Evolutionary conservation across 1,284 basidiomycete species (phyloP).

Genomic region (Puccinia novopanici): DNA sequence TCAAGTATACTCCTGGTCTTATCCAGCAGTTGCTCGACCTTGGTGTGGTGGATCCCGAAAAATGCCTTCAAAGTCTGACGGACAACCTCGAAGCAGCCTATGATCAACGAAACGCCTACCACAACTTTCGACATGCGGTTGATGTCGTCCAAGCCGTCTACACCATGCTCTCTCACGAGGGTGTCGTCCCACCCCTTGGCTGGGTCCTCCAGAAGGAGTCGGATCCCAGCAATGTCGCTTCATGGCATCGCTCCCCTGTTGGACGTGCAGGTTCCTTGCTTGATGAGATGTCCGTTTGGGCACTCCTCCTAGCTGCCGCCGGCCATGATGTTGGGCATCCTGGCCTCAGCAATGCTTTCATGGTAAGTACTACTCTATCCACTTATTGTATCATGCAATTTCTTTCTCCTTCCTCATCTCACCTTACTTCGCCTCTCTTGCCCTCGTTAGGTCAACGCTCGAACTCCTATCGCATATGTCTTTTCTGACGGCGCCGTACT

Average conservation of each 20-base stretch:
- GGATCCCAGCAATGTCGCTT: not conserved
- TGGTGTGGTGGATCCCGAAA: slow-evolving; percentile 14
- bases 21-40: slow-evolving; percentile 7
- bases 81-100: slow-evolving; percentile 78
- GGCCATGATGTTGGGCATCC: slow-evolving; percentile 95
- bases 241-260: slow-evolving; percentile 55
- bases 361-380: slow-evolving; percentile 68
- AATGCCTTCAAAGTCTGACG: slow-evolving; percentile 19
- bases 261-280: slow-evolving; percentile 63
- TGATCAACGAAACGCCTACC: slow-evolving; percentile 84
- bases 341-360: slow-evolving; percentile 83
- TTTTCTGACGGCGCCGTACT: slow-evolving; percentile 85
- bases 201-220: slow-evolving; percentile 62
- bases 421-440: not conserved
- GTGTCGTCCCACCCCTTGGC: slow-evolving; percentile 74
- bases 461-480: slow-evolving; percentile 78
- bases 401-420: too few species aligned
- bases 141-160: slow-evolving; percentile 92
- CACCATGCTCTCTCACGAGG: slow-evolving; percentile 74
- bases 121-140: slow-evolving; percentile 90
- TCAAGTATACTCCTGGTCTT: slow-evolving; percentile 44
- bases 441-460: slow-evolving; percentile 76
- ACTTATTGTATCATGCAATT: not conserved
- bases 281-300: slow-evolving; percentile 73
- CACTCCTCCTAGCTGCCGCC: slow-evolving; percentile 81